Evolutionary conservation across 1,139 yeast species (phyloP), one percentile per base, ranked within the genome.

Genomic region (Sugiyamaella pinicola): DNA sequence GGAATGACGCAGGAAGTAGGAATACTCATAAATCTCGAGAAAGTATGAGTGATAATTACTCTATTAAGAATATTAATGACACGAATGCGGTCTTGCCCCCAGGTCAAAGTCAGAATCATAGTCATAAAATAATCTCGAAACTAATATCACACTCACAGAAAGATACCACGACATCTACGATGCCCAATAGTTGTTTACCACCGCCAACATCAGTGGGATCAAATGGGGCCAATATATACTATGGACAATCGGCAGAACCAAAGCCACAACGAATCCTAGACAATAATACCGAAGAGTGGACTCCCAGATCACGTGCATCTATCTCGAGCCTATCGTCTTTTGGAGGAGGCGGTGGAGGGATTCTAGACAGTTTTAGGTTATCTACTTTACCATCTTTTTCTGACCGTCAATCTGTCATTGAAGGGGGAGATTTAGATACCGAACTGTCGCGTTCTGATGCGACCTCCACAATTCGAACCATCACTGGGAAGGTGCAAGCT

Each of bases 281-380:
- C n/a, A 40, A 47, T 22, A 13, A 17, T 10, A 33, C 12, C 13
- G 40, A 47, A 15, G 60, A 55, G 40, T 57, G 60, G 60, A 51
- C 54, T 5, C 60, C 58, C 6, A 39, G 51, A 13, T 40, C 57
- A 15, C 42, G 60, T 26, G 56, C 33, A 28, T 53, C 57, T 15
- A 47, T 55, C 12, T 47, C 57, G 12, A 55, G 58, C 43, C 33
- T 57, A 35, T 45, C 55, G n/a, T 47, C 53, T 12, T 29, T 47
- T 15, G 58, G 51, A 18, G 58, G 51, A 18, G 60, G 61, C 15
- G 63, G 68, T 6, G 64, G 68, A 7, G 66, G 68, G 22, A 64
- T 65, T 42, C 57, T 66, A 28, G 69, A 66, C 39, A 59, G 67
- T 24, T 65, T 66, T 52, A 51, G 68, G n/a, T 57, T 66, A 33